Evolutionary conservation across 768 basidiomycete genomes (phyloP), one percentile per base, ranked within the genome.

Genomic region (Boletellus emodensis): DNA sequence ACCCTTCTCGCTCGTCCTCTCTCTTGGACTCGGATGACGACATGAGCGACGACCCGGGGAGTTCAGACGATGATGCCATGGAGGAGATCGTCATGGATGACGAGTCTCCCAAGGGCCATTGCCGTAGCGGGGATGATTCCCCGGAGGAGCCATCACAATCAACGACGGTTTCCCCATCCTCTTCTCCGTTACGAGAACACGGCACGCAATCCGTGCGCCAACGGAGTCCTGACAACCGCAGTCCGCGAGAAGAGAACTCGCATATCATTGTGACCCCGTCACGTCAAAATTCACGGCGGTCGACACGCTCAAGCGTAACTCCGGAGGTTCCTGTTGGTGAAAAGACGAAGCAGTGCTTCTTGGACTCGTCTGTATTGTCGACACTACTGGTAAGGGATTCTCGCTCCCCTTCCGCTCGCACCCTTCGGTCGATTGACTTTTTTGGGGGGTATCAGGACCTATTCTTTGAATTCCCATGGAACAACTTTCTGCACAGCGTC

Each of bases 401-500:
- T 3, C 7, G 30, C 11, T 17, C 52, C 43, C 35, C 45, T 17
- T 33, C 11, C 30, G 45, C 35, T 36, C 38, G 48, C 18, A 24
- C 49, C 30, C 49, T 26, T 34, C 15, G 7, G 24, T 43, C 22
- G 40, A 49, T 53, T 56, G 17, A 53, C 30, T 22, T 32, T 17
- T 45, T 40, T 20, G 6, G 30, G 6, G 30, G 3, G 5, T 24
- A 13, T 24, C 30, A 95, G 93, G 90, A 94, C 59, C 76, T 97
- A 34, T 97, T 97, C 75, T 97, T 97, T 65, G 85, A 88, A 53
- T 96, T 87, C 61, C 94, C 94, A 1, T 92, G 90, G 87, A 97
- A 99, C 70, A 97, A 98, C 65, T 98, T 98, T 67, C 71, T 98
- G 28, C 96, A 99, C 65, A 93, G 90, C 61, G 87, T 94, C 28